These are phyloP conservation scores for Fraxinus anomala DNA, from an alignment of 257 asterid genomes.

Conservation along the genomic window DNA sequence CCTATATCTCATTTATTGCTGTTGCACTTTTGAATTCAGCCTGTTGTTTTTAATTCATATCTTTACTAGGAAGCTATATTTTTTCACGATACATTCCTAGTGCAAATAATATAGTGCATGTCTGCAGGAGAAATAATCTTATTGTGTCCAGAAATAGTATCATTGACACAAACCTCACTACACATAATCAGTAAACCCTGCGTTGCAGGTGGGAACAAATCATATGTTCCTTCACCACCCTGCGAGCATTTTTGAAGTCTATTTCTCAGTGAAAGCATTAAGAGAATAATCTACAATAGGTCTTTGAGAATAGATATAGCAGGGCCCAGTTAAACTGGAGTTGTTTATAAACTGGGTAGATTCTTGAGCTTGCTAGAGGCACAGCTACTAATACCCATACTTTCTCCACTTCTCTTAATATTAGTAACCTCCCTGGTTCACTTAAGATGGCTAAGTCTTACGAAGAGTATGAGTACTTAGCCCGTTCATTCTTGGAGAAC, in stretches of 20 bases:
- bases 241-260: background rate
- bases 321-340: background rate
- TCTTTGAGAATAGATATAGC: background rate
- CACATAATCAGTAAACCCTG: background rate
- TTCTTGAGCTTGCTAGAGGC: background rate
- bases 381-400: background rate
- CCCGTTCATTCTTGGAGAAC: constrained; percentile 2
- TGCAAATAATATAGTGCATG: background rate
- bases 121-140: background rate
- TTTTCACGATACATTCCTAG: constrained; percentile 3
- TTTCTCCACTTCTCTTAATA: background rate
- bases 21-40: constrained; percentile 6
- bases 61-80: background rate
- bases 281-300: background rate
- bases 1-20: constrained; percentile 1
- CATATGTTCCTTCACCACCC: background rate
- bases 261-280: background rate
- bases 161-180: background rate
- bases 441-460: background rate
- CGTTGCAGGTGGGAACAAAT: background rate
- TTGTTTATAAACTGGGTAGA: background rate
- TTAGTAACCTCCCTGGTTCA: background rate
- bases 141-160: background rate
- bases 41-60: constrained; percentile 1
- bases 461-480: background rate